Evolutionary conservation across 1,284 basidiomycete genomes (phyloP).

Genomic region (Sanghuangporus baumii): DNA sequence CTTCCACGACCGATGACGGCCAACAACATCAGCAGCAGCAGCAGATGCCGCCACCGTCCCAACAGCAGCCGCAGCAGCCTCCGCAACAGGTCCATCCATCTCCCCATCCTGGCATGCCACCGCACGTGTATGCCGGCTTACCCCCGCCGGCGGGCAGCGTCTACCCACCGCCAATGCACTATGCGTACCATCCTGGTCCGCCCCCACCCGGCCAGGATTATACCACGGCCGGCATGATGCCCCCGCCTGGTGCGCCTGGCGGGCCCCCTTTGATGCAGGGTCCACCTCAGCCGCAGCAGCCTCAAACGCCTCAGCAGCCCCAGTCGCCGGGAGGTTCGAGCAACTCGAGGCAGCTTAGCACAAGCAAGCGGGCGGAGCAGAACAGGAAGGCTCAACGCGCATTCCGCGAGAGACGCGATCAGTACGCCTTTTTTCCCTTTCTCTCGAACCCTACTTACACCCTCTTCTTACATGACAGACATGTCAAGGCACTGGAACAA

Average conservation of each 20-base stretch:
- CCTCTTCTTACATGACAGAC: constrained; percentile 40
- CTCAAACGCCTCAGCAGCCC: constrained; percentile 4
- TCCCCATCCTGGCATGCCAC: constrained; percentile 12
- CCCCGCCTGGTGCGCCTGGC: constrained; percentile 3
- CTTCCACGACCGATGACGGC: constrained; percentile 27
- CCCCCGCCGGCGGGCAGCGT: constrained; percentile 16
- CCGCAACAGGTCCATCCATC: constrained; percentile 23
- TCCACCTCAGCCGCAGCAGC: constrained; percentile 5
- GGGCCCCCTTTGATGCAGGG: constrained; percentile 10
- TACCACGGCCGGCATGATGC: constrained; percentile 10
- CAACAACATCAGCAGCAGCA: constrained; percentile 26
- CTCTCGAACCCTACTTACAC: background rate
- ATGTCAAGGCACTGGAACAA: constrained; percentile 77
- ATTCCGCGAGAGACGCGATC: constrained; percentile 77
- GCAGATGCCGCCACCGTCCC: constrained; percentile 28
- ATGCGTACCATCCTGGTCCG: constrained; percentile 3
- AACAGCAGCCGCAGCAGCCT: constrained; percentile 21
- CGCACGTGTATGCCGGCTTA: constrained; percentile 18
- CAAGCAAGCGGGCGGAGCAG: constrained; percentile 79
- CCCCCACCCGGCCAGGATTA: constrained; percentile 13
- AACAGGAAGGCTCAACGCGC: constrained; percentile 83
- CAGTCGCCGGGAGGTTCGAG: background rate
- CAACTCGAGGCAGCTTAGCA: constrained; percentile 42
- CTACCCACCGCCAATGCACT: constrained; percentile 7
- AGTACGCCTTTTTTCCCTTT: constrained; percentile 45